Evolutionary conservation across 176 grass and related monocot genomes (phyloP), one percentile per base, ranked within the genome.

Genomic region (Eremochloa ophiuroides): DNA sequence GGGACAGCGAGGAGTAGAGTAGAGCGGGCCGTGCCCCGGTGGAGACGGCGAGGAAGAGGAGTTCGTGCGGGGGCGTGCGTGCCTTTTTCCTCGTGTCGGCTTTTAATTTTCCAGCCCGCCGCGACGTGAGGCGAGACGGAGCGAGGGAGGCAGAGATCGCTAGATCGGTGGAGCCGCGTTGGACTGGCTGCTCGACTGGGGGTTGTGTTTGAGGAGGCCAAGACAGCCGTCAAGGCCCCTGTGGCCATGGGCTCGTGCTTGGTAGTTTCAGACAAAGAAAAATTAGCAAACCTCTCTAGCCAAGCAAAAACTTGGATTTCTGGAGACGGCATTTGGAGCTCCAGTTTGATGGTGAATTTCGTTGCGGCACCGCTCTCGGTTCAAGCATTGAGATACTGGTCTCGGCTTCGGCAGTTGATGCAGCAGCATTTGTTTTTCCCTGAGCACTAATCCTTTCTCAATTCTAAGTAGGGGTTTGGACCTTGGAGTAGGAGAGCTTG

Each of bases 1-100:
- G 50, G 3, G 9, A 8, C 33, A 26, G 73, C 30, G 66, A 6
- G 75, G 26, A 35, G 56, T 9, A 16, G 41, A 18, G 69, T 25
- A 25, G 23, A 25, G 13, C 67, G 23, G 40, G 13, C 67, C 8
- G 66, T 13, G 78, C 58, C 31, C 43, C 12, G 56, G 80, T 38
- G 78, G 29, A 60, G 89, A 85, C 72, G 81, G 53, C 71, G 77
- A 71, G 73, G 73, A 26, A 34, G 38, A 38, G 38, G 42, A 81
- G 82, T 55, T 81, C 87, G 87, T 80, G 88, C 64, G 64, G 58
- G 63, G 37, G 70, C 87, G 76, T 88, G 76, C 58, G 33, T 56
- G 25, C 56, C 44, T 62, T 85, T 82, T 73, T 10, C 23, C 59
- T 61, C 73, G 47, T 82, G 73, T 40, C 28, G 42, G 82, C 82